These are phyloP conservation scores for Talaromyces sp. DNA, from an alignment of 2,329 filamentous ascomycete genomes.

Conservation along the genomic window DNA sequence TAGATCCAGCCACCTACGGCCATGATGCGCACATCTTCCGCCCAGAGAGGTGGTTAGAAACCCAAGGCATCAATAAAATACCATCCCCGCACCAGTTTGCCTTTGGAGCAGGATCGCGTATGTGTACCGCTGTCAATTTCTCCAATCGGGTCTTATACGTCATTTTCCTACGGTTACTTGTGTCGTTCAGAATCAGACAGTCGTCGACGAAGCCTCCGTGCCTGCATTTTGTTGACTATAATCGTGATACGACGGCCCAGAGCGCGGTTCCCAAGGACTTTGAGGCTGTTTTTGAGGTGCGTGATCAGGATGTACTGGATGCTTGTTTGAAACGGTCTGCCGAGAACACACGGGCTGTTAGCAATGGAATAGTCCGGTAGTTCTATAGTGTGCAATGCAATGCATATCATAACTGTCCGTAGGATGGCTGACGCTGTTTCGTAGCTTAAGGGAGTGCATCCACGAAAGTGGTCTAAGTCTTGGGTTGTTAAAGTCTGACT, in stretches of 20 bases:
- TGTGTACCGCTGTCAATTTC: not conserved
- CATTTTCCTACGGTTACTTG: not conserved
- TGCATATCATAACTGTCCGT: no score
- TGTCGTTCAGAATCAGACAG: not conserved
- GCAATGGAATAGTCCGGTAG: not conserved
- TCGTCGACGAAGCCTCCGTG: not conserved
- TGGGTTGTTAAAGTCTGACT: no score
- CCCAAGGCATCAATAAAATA: not conserved
- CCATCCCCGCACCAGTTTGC: not conserved
- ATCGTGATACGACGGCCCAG: not conserved
- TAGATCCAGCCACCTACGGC: not conserved
- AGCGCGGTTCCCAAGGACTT: not conserved
- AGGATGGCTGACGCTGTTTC: no score
- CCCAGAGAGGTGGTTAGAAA: not conserved
- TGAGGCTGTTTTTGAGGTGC: not conserved
- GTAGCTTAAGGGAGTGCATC: no score
- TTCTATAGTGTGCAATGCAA: no score
- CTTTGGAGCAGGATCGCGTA: not conserved
- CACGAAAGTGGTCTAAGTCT: no score
- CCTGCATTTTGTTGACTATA: not conserved
- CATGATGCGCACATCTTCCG: not conserved
- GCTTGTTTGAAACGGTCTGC: not conserved
- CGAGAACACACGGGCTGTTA: not conserved
- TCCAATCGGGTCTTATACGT: not conserved
- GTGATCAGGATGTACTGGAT: not conserved